Percentiles rank a stretch among this genome's conserved stretches.
These are phyloP conservation scores for Cercospora citrullina DNA, from an alignment of 2,329 filamentous ascomycete genomes.

Conservation along the genomic window DNA sequence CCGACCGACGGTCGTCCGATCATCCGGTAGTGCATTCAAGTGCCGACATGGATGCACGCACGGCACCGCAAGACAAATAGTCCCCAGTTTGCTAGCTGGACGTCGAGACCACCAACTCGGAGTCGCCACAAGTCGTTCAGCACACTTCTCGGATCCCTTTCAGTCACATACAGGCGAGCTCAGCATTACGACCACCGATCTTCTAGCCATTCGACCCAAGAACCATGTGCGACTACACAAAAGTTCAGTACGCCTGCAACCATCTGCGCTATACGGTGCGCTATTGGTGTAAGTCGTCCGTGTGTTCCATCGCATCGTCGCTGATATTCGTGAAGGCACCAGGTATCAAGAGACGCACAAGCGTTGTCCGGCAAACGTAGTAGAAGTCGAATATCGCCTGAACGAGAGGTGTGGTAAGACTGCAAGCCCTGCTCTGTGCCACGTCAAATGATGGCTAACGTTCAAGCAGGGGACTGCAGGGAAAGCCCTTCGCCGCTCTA, in stretches of 20 bases:
- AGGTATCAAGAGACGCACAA: slow-evolving; percentile 57
- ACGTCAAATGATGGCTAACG: background rate
- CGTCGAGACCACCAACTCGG: background rate
- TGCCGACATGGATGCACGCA: slow-evolving; percentile 26
- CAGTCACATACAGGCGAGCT: background rate
- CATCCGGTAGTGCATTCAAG: slow-evolving; percentile 10
- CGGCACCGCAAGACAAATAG: slow-evolving; percentile 22
- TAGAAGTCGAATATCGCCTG: slow-evolving; percentile 53
- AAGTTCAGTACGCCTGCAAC: slow-evolving; percentile 58
- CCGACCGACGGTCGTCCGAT: slow-evolving; percentile 13
- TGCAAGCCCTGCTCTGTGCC: background rate
- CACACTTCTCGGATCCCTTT: background rate
- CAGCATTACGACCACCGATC: background rate
- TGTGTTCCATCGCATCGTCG: background rate
- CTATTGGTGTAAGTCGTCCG: slow-evolving; percentile 52
- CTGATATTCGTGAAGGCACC: slow-evolving; percentile 31
- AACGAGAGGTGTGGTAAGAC: slow-evolving; percentile 50
- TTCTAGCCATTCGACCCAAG: background rate
- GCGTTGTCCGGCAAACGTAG: slow-evolving; percentile 57
- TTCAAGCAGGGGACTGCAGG: slow-evolving; percentile 25
- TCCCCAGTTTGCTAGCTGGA: slow-evolving; percentile 22
- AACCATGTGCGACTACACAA: slow-evolving; percentile 60
- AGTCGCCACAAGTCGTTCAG: background rate
- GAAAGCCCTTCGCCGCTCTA: slow-evolving; percentile 23
- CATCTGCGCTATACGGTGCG: slow-evolving; percentile 58